Base-by-base conservation (phyloP, 345 rosid genomes). In the Camelina laxa region DNA sequence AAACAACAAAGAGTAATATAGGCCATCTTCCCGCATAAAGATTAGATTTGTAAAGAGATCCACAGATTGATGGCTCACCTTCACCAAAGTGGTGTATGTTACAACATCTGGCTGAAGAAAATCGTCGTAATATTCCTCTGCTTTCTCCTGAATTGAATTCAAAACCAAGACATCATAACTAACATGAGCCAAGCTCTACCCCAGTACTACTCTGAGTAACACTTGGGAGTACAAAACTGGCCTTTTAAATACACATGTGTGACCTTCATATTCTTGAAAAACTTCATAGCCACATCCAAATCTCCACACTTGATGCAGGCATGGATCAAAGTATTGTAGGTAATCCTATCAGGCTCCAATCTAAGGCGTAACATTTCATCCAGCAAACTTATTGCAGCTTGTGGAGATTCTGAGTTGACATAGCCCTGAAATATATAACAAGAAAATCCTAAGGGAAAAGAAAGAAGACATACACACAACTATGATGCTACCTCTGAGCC, bases 261-360 rank as follows among this genome's bases (percentile, higher is more conserved):
- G 81, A 91, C 97, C 93, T 91, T 88, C 97, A 88, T 86, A 84
- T 86, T 86, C 81, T 81, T 70, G n/a, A 85, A 68, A 72, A 88
- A 85, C n/a, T 36, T 80, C 86, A 85, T 79, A 13, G 96, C 93
- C 74, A 72, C 81, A 77, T 79, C 85, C 82, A 90, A 77, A 38
- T 83, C 82, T 33, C 81, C 77, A 66, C 78, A 33, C 80, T 87
- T 87, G 54, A 82, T 73, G 67, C 87, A 84, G 21, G 91, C 87
- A 72, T 70, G 77, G 69, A 90, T 90, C 78, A 87, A 67, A 69
- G 88, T 87, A 64, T 87, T 90, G 79, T 87, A 88, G 19, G 89
- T 87, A 36, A 79, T 78, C 67, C 90, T 87, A 61, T 90, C 96
- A 53, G 90, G 93, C 42, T 82, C 82, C 76, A 87, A 58, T 54